Conservation (phyloP, 495 filamentous ascomycete genomes). For the Penicillium turbatum region DNA sequence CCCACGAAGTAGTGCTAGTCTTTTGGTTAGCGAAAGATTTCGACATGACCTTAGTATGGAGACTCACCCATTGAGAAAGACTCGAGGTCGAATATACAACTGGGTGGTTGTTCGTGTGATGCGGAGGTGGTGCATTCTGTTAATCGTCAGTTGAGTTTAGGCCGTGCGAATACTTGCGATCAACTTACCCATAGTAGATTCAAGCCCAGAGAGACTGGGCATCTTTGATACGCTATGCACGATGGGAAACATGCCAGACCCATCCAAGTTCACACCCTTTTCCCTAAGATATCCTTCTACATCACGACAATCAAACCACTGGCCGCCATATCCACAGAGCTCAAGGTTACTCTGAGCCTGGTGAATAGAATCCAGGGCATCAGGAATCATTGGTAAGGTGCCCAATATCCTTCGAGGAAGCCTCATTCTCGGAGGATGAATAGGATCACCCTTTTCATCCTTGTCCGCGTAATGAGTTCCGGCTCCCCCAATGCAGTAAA, state of each 20-base stretch:
- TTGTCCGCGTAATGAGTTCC: slow-evolving; percentile 55
- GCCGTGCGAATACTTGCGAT: not conserved
- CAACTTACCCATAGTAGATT: not conserved
- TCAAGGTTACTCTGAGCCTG: slow-evolving; percentile 9
- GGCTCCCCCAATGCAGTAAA: slow-evolving; percentile 56
- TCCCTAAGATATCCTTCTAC: slow-evolving; percentile 49
- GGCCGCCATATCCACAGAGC: slow-evolving; percentile 51
- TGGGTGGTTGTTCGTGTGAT: not conserved
- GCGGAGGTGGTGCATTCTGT: not conserved
- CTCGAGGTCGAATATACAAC: not conserved
- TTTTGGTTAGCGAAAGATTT: not conserved
- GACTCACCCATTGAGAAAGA: not conserved
- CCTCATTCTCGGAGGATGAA: slow-evolving; percentile 30
- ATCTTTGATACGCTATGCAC: not conserved
- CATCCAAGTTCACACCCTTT: not conserved
- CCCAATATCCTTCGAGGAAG: slow-evolving; percentile 20
- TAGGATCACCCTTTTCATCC: slow-evolving; percentile 27
- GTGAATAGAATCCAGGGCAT: not conserved
- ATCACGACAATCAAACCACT: slow-evolving; percentile 69
- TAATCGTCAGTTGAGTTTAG: not conserved
- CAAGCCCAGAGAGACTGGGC: not conserved
- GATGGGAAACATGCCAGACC: not conserved
- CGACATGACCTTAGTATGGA: not conserved
- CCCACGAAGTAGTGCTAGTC: not conserved
- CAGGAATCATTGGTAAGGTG: slow-evolving; percentile 11